Evolutionary conservation across 2,329 filamentous ascomycete species (phyloP), one percentile per base, ranked within the genome.

Genomic region (Cladosporium sp.): DNA sequence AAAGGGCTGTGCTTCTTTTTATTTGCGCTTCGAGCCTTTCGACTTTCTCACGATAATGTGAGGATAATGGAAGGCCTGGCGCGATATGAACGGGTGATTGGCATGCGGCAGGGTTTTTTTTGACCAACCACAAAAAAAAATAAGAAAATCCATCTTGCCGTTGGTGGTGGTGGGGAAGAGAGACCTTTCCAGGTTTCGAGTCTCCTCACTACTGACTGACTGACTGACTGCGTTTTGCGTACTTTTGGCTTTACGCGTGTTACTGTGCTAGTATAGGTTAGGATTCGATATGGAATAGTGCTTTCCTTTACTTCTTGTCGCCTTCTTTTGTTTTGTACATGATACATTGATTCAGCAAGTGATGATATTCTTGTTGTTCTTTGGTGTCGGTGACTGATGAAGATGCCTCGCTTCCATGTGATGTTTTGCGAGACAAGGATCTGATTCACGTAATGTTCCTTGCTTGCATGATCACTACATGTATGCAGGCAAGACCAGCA

Each of bases 211-310:
- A 25, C 40, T 28, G 40, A 10, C 10, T 45, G 20, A 32, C 15
- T 48, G 45, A 19, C 12, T 48, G 28, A 32, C 28, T 32, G 28
- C 28, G n/a, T 13, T 22, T 48, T 28, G 44, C 44, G 44, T 48
- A 48, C 45, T 48, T 48, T 17, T 17, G 28, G 24, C 28, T 28
- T 34, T 48, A 45, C 28, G 28, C 45, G 45, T 48, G 28, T 48
- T 48, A 35, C 25, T 48, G 28, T 48, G 45, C 24, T 53, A 53
- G 50, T 53, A 53, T 53, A 53, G 50, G 42, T 53, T 34, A 53
- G 50, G 50, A 20, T 53, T 32, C n/a, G 50, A 40, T 53, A 53
- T 53, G 36, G 50, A 53, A 53, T 42, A 34, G 36, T 40, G 42
- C 39, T 22, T 28, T 45, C 12, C 24, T n/a, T 17, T 45, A 45